Conservation (phyloP, 108 stramenopile species). For the Schizochytrium sp. region DNA sequence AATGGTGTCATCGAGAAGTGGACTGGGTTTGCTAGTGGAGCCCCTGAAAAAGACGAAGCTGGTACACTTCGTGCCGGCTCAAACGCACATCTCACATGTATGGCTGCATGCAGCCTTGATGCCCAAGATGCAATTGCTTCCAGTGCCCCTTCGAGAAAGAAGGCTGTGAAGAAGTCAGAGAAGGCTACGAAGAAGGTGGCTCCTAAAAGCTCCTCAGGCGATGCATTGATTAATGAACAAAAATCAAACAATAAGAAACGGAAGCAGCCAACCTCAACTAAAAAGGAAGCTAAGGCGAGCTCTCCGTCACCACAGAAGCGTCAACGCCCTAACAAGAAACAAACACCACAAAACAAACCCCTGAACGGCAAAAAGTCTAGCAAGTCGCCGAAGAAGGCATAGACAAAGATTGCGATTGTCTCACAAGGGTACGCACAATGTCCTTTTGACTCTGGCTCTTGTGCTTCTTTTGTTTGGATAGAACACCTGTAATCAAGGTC, state of each 20-base stretch:
- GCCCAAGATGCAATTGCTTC: neutral
- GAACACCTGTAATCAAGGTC: too few species aligned
- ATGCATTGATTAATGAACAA: too few species aligned
- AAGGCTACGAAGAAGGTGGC: too few species aligned
- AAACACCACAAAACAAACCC: too few species aligned
- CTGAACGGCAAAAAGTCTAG: too few species aligned
- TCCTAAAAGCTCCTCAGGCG: too few species aligned
- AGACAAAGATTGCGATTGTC: too few species aligned
- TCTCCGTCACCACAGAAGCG: neutral
- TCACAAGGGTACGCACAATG: too few species aligned
- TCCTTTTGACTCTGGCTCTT: too few species aligned
- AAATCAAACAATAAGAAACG: neutral
- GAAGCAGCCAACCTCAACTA: neutral
- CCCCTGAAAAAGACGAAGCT: neutral
- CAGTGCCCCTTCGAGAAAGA: neutral
- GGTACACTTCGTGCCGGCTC: neutral
- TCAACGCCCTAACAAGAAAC: neutral
- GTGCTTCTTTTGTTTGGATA: too few species aligned
- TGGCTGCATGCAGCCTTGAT: constrained; percentile 33
- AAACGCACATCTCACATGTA: constrained; percentile 42
- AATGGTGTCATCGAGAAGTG: constrained; percentile 31
- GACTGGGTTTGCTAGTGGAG: neutral
- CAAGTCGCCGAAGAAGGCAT: too few species aligned
- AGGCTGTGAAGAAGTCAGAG: neutral
- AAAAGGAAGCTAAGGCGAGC: neutral